Evolutionary conservation across 106 monocot species (phyloP), one percentile per base, ranked within the genome.

Genomic region (Allium sativum): DNA sequence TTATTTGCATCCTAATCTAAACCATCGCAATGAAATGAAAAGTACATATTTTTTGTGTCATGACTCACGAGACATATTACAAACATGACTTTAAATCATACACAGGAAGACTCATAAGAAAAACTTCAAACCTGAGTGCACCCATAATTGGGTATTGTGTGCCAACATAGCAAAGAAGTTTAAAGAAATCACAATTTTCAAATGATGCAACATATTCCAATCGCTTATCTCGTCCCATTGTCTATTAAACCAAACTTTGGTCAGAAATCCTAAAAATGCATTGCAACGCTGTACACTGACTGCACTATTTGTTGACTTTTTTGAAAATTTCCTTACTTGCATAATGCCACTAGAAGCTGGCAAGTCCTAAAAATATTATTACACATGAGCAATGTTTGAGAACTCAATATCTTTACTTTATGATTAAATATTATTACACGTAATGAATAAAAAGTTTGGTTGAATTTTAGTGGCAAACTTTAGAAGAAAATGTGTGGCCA

Each of bases 141-240:
- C 87, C 96, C 96, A 96, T 88, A 55, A 96, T 96, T 70, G 90
- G 96, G 64, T 87, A 96, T 59, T 79, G 87, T 47, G 84, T 87
- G 44, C 96, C 96, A 21, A 90, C 86, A 76, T 87, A 87, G 66
- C 76, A 91, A 16, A 96, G 84, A 68, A 96, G 84, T 21, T 87
- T 84, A 67, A 96, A 96, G 65, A 66, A 82, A 69, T 91, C 91
- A 52, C 96, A 91, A 55, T 74, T 80, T 61, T 87, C 81, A 59
- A 96, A 96, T 48, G 84, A 84, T 64, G 96, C n/a, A n/a, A n/a
- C n/a, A n/a, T n/a, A 96, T 62, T 90, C 79, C 70, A 96, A 59
- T 64, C 95, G 79, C 82, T 90, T 77, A 18, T 90, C 95, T 57
- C 95, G 86, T 60, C 95, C 95, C 69, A 90, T 87, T 64, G 90